These are phyloP conservation scores for Acacia crassicarpa DNA, from an alignment of 306 rosid species.

Conservation along the genomic window DNA sequence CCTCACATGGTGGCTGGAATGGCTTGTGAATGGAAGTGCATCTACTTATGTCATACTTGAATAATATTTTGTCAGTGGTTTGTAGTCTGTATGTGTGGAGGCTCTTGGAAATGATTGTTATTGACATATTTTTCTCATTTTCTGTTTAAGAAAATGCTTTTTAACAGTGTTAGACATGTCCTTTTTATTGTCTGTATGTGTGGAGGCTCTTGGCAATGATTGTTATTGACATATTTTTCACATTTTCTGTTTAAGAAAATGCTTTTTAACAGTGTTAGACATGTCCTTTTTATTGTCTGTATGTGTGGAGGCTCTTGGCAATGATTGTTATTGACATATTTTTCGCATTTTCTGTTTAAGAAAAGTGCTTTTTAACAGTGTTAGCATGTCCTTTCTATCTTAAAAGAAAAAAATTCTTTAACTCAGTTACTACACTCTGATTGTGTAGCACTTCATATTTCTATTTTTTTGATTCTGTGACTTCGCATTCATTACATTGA, in stretches of 20 bases:
- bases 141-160: not conserved
- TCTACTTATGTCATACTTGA: slow-evolving; percentile 13
- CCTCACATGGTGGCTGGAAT: slow-evolving; percentile 22
- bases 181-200: not conserved
- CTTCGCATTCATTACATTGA: not conserved
- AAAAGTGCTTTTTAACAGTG: not conserved
- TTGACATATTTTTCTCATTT: slow-evolving; percentile 7
- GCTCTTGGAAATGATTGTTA: not conserved
- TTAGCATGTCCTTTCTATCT: not conserved
- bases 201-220: not conserved
- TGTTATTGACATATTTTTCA: not conserved
- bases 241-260: not conserved
- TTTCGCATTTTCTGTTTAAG: not conserved
- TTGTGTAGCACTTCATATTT: slow-evolving; percentile 11
- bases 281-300: not conserved
- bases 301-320: not conserved
- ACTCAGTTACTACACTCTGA: not conserved
- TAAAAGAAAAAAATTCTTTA: not conserved
- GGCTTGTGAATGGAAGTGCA: slow-evolving; percentile 24
- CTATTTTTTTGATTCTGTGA: not conserved
- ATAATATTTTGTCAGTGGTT: slow-evolving; percentile 1
- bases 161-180: not conserved
- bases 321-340: not conserved
- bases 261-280: not conserved
- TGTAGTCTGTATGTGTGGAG: slow-evolving; percentile 11